These are phyloP conservation scores for Eustoma russellianum DNA, from an alignment of 257 asterid species.

Conservation along the genomic window DNA sequence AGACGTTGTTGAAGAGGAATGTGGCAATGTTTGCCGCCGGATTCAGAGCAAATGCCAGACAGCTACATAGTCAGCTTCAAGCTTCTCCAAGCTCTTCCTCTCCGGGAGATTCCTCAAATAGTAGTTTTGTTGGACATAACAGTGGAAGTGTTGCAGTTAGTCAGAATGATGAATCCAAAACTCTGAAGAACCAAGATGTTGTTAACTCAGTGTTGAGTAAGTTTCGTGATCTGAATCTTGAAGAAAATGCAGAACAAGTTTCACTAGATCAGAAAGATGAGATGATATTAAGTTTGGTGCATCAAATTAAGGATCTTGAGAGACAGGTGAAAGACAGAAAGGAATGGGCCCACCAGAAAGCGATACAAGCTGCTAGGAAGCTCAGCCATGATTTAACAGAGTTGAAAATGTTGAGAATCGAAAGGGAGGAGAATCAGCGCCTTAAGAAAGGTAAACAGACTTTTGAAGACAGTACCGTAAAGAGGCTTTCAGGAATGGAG, in stretches of 20 bases:
- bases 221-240: slow-evolving; percentile 73
- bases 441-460: slow-evolving; percentile 66
- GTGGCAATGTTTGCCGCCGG: slow-evolving; percentile 96
- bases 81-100: slow-evolving; percentile 46
- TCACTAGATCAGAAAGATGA: slow-evolving; percentile 73
- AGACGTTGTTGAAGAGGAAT: slow-evolving; percentile 66
- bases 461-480: slow-evolving; percentile 57
- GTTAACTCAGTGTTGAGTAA: slow-evolving; percentile 75
- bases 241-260: slow-evolving; percentile 52
- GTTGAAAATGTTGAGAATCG: slow-evolving; percentile 76
- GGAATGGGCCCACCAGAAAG: slow-evolving; percentile 97
- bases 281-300: slow-evolving; percentile 58
- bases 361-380: slow-evolving; percentile 96
- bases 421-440: slow-evolving; percentile 75
- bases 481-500: slow-evolving; percentile 76
- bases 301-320: slow-evolving; percentile 81
- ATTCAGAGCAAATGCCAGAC: slow-evolving; percentile 63
- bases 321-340: slow-evolving; percentile 75
- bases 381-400: slow-evolving; percentile 83
- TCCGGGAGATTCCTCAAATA: slow-evolving; percentile 32
- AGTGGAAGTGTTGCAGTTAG: slow-evolving; percentile 22
- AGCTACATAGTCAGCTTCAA: slow-evolving; percentile 44
- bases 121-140: slow-evolving; percentile 22
- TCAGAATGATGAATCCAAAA: slow-evolving; percentile 36
- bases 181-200: slow-evolving; percentile 55